Percentiles rank a stretch among this genome's conserved stretches.
These are phyloP conservation scores for Phytophthora citricola DNA, from an alignment of 352 stramenopile genomes.

Conservation along the genomic window DNA sequence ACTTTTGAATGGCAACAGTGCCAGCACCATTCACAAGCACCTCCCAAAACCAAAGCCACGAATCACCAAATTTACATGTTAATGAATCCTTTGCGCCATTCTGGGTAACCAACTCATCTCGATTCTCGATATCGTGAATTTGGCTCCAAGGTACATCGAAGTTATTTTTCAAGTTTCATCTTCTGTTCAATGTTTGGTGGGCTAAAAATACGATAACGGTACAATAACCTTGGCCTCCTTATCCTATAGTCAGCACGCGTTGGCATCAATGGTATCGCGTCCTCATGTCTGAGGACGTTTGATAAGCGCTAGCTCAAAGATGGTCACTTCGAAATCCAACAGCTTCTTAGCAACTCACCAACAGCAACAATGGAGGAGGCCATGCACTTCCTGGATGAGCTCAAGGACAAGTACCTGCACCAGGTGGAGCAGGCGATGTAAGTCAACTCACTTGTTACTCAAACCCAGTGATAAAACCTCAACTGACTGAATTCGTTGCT, in stretches of 20 bases:
- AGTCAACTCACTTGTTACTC: conserved; percentile 1
- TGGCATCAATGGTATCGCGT: conserved; percentile 12
- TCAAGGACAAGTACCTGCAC: conserved; percentile 72
- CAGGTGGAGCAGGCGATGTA: conserved; percentile 65
- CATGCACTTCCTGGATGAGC: conserved; percentile 55
- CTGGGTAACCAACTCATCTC: too few relatives aligned
- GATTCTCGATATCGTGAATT: too few relatives aligned
- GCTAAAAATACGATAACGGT: conserved; percentile 20
- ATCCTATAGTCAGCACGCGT: not conserved
- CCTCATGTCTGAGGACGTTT: conserved; percentile 4
- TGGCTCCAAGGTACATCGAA: too few relatives aligned
- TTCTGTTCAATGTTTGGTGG: too few relatives aligned
- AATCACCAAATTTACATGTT: too few relatives aligned
- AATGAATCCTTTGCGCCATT: too few relatives aligned
- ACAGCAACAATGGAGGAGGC: conserved; percentile 40
- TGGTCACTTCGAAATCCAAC: conserved; percentile 26
- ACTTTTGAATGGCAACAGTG: too few relatives aligned
- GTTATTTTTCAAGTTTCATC: too few relatives aligned
- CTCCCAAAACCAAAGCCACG: too few relatives aligned
- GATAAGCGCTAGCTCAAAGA: not conserved
- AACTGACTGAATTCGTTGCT: not conserved
- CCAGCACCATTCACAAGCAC: too few relatives aligned
- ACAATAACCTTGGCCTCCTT: conserved; percentile 6
- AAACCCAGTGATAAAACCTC: too few relatives aligned
- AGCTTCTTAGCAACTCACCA: conserved; percentile 15